Percentiles rank a stretch among this genome's conserved stretches.
Conservation (phyloP, 2,329 filamentous ascomycete species). For the Ciborinia camelliae region DNA sequence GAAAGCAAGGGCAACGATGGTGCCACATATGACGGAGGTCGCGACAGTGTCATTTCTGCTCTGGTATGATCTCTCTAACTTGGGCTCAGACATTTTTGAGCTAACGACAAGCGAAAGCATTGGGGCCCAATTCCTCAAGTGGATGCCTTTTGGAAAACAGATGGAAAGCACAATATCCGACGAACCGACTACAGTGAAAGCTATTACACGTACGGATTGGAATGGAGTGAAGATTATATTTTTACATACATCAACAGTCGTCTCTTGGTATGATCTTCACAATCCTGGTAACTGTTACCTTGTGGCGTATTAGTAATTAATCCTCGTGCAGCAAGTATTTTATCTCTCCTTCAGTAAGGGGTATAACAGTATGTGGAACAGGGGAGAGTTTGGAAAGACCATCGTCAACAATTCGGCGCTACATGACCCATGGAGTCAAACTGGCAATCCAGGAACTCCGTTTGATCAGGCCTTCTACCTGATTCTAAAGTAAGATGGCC, state of each 20-base stretch:
- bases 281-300: neutral
- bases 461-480: conserved; percentile 53
- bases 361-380: conserved; percentile 36
- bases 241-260: conserved; percentile 52
- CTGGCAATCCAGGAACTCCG: conserved; percentile 41
- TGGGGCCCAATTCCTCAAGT: conserved; percentile 42
- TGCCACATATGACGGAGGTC: conserved; percentile 41
- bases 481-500: conserved; percentile 41
- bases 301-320: neutral
- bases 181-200: conserved; percentile 42
- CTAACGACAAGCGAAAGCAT: conserved; percentile 34
- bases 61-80: conserved; percentile 40
- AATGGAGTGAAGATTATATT: conserved; percentile 52
- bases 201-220: conserved; percentile 52
- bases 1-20: conserved; percentile 48
- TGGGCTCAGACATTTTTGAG: neutral
- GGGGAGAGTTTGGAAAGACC: conserved; percentile 43
- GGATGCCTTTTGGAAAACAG: conserved; percentile 31
- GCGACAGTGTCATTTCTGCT: conserved; percentile 44
- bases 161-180: conserved; percentile 30
- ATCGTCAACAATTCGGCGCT: conserved; percentile 43
- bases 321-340: conserved; percentile 41
- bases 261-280: conserved; percentile 31
- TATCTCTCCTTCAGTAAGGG: conserved; percentile 33
- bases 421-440: conserved; percentile 46